Evolutionary conservation across 2,329 filamentous ascomycete genomes (phyloP), one percentile per base, ranked within the genome.

Genomic region (Paraphoma chrysanthemicola): DNA sequence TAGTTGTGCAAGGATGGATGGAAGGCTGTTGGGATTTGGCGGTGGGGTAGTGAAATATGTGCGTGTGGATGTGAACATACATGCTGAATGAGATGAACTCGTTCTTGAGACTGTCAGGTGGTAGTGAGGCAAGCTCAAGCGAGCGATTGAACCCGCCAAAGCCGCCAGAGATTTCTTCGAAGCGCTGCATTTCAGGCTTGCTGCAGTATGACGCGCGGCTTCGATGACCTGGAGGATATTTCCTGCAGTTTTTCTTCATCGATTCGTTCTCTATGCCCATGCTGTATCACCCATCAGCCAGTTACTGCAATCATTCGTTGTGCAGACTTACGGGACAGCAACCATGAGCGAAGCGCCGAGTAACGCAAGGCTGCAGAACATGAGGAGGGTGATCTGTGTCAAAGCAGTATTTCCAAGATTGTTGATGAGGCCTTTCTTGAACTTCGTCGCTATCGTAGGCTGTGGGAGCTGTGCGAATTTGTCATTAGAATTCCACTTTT

Each of bases 321-420:
- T 5, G 3, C 14, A n/a, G 11, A 55, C 60, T 56, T 47, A 65
- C 54, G 41, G 44, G 10, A 70, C 51, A 6, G 63, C 70, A 11
- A 69, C 11, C 2, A 57, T 23, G n/a, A 71, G 51, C 5, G 68
- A 69, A 2, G 51, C 64, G 11, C 28, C 55, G 1, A 71, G 14
- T 49, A 75, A 59, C 18, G 41, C 60, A 17, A 72, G 43, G 38
- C 54, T 59, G 29, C 62, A 70, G 33, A 68, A 54, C 49, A 68
- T 62, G 12, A 71, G 57, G 6, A 71, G 59, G 28, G 51, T 55
- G 62, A 75, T 70, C 39, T 74, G 70, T 17, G 63, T 66, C n/a
- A 74, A 53, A 1, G 70, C 68, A 29, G 68, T 72, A 28, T 70
- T 70, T 3, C 69, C 70, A 5, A 74, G 57, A 44, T 70, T 73